Base-by-base conservation (phyloP, 208 protist species). In the Blechomonas ayalai region DNA sequence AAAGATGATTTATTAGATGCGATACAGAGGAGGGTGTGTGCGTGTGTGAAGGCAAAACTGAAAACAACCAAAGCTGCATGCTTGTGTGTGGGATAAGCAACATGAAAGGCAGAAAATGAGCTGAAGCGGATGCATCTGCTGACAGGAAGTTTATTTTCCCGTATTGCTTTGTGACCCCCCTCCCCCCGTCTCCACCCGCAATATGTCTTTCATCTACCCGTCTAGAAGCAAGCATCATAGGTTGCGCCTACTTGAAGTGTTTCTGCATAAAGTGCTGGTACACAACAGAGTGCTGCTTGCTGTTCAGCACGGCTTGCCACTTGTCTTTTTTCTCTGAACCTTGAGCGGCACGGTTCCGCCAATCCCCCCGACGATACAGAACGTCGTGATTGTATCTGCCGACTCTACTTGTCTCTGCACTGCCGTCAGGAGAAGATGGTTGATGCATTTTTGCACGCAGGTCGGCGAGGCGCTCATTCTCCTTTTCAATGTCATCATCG, bases 191-290 rank as follows among this genome's bases (percentile, higher is more conserved):
- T 31, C n/a, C 19, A 25, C 29, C 28, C 28, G n/a, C n/a, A n/a
- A n/a, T n/a, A n/a, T n/a, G n/a, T n/a, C n/a, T n/a, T n/a, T n/a
- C n/a, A n/a, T n/a, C n/a, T n/a, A n/a, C n/a, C n/a, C n/a, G n/a
- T n/a, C n/a, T n/a, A n/a, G n/a, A n/a, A n/a, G n/a, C n/a, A n/a
- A n/a, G n/a, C n/a, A n/a, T n/a, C n/a, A n/a, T n/a, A n/a, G n/a
- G n/a, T n/a, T n/a, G n/a, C n/a, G n/a, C n/a, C n/a, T 37, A 86
- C 27, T 80, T 80, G 47, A 86, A 86, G 58, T 71, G 60, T 28
- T 62, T 59, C 54, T 75, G 73, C 66, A 87, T 82, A 38, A 82
- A 87, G 36, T 82, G 63, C 25, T 56, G 42, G 43, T 65, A 78
- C 4, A 67, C 51, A 5, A 41, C 52, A 9, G 73, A 80, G 9